Evolutionary conservation across 139 green algal species (phyloP).

Genomic region (Chlamydomonas schloesseri): DNA sequence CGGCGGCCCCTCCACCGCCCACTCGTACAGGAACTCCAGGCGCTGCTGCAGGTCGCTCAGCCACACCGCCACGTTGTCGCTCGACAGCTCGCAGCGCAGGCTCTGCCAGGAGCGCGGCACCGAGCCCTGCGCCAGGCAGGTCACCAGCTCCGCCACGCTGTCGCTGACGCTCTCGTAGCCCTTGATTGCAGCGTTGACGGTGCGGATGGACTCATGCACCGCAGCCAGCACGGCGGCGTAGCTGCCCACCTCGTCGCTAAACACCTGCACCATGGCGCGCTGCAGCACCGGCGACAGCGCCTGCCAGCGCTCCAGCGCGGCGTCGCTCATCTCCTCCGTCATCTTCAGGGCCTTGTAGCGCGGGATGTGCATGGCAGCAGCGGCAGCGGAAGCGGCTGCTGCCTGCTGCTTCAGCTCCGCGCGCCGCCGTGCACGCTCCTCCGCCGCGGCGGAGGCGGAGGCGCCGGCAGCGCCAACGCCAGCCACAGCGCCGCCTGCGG

Average conservation of each 20-base stretch:
- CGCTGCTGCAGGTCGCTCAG: conserved; percentile 47
- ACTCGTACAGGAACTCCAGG: conserved; percentile 57
- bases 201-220: conserved; percentile 33
- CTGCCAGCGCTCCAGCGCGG: conserved; percentile 46
- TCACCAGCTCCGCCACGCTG: conserved; percentile 3
- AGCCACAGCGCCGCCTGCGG: too few species aligned
- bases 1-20: conserved; percentile 54
- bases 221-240: conserved; percentile 36
- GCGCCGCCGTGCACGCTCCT: background rate
- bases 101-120: conserved; percentile 44
- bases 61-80: conserved; percentile 42
- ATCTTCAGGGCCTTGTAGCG: conserved; percentile 52
- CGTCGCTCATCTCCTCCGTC: conserved; percentile 54
- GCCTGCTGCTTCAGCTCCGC: background rate
- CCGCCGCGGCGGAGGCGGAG: background rate
- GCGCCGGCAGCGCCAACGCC: background rate
- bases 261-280: conserved; percentile 51
- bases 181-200: conserved; percentile 46
- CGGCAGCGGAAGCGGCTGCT: background rate
- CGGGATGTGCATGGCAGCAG: background rate
- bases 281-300: conserved; percentile 33
- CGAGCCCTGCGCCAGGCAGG: conserved; percentile 35
- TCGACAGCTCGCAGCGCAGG: conserved; percentile 27
- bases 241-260: conserved; percentile 46
- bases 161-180: conserved; percentile 33